Percentiles rank a stretch among this genome's conserved stretches.
These are phyloP conservation scores for Beverwykella pulmonaria DNA, from an alignment of 495 filamentous ascomycete species.

Conservation along the genomic window DNA sequence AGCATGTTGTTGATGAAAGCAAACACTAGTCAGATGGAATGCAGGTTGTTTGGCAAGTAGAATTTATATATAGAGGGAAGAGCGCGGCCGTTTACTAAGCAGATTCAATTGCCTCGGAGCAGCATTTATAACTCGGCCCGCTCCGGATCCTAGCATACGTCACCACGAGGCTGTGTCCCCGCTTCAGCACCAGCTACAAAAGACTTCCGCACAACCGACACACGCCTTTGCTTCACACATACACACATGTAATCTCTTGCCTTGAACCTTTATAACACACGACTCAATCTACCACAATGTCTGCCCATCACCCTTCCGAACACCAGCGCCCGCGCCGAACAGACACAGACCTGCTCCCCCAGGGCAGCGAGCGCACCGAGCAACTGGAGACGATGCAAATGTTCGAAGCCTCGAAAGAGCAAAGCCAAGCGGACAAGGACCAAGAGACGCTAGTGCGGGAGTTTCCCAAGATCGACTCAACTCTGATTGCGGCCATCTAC, in stretches of 20 bases:
- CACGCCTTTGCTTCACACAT: neutral
- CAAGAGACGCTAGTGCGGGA: slow-evolving; percentile 40
- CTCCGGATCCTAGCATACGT: neutral
- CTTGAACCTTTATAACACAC: too few species aligned
- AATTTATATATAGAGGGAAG: too few species aligned
- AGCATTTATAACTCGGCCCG: neutral
- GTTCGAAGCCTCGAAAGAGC: slow-evolving; percentile 18
- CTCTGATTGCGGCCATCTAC: slow-evolving; percentile 44
- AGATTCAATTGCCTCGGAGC: neutral
- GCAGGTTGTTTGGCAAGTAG: too few species aligned
- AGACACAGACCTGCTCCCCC: slow-evolving; percentile 13
- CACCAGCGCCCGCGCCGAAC: slow-evolving; percentile 17
- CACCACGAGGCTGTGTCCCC: neutral
- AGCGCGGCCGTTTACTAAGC: too few species aligned
- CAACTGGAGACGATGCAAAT: slow-evolving; percentile 40
- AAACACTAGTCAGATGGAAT: too few species aligned
- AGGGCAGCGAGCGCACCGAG: slow-evolving; percentile 34
- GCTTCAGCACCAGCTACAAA: neutral
- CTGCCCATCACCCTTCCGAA: neutral
- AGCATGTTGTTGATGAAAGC: too few species aligned
- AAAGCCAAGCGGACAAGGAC: slow-evolving; percentile 39
- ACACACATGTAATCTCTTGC: neutral
- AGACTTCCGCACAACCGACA: neutral
- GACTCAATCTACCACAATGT: too few species aligned
- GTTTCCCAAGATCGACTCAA: slow-evolving; percentile 41